Percentiles rank a stretch among this genome's conserved stretches.
These are phyloP conservation scores for Perilla frutescens DNA, from an alignment of 257 asterid genomes.

Conservation along the genomic window DNA sequence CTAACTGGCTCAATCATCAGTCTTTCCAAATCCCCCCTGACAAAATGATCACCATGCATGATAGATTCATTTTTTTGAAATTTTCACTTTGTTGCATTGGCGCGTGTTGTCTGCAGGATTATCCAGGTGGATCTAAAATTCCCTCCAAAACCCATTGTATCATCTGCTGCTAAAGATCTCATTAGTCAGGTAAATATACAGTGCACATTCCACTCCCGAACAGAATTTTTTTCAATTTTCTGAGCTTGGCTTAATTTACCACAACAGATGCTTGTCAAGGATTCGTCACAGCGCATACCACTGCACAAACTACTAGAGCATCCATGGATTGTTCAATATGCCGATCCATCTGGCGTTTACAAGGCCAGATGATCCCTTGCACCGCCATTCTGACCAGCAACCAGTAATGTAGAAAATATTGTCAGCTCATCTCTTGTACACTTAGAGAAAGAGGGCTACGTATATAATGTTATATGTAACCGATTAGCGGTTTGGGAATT, in stretches of 20 bases:
- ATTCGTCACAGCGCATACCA: slow-evolving; percentile 77
- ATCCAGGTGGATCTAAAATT: slow-evolving; percentile 89
- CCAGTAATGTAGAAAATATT: too few relatives aligned
- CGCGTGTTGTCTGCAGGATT: slow-evolving; percentile 58
- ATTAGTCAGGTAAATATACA: slow-evolving; percentile 65
- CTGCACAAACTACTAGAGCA: slow-evolving; percentile 87
- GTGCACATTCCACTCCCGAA: neutral
- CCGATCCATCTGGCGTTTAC: slow-evolving; percentile 86
- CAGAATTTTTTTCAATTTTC: neutral
- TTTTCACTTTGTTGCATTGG: neutral
- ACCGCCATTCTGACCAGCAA: neutral
- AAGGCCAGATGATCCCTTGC: slow-evolving; percentile 48
- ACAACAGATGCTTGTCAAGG: slow-evolving; percentile 89
- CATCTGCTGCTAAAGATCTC: slow-evolving; percentile 89
- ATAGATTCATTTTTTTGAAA: neutral
- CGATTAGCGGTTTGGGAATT: neutral
- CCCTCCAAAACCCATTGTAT: slow-evolving; percentile 80
- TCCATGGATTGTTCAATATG: slow-evolving; percentile 94
- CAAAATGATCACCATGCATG: too few relatives aligned
- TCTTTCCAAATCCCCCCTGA: too few relatives aligned
- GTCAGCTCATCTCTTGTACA: too few relatives aligned
- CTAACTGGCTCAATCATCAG: too few relatives aligned
- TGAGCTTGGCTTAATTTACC: neutral
- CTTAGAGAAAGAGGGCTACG: too few relatives aligned
- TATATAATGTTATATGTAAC: neutral